Evolutionary conservation across 1,284 basidiomycete genomes (phyloP).

Genomic region (Calocybe gambosa): DNA sequence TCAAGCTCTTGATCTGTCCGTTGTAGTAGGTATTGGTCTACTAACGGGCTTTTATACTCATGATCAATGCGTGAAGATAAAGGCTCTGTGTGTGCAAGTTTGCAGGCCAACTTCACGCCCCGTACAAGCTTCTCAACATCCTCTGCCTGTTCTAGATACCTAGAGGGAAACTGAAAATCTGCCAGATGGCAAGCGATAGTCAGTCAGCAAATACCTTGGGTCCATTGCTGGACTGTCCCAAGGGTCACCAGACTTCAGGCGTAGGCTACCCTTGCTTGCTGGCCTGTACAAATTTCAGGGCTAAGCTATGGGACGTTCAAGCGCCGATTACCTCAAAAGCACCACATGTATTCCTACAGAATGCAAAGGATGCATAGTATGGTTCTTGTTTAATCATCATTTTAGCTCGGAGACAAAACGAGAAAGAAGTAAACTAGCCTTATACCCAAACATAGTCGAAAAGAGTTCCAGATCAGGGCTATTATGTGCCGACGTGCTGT

Average conservation of each 20-base stretch:
- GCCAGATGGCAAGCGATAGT: background rate
- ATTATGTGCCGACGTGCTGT: conserved; percentile 47
- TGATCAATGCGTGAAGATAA: conserved; percentile 43
- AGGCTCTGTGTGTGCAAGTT: conserved; percentile 45
- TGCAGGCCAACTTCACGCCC: conserved; percentile 43
- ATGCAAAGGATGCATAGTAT: conserved; percentile 31
- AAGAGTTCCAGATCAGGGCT: conserved; percentile 65
- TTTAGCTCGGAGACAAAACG: background rate
- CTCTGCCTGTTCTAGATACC: conserved; percentile 50
- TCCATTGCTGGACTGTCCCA: conserved; percentile 36
- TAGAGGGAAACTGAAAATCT: conserved; percentile 18
- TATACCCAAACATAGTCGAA: conserved; percentile 39
- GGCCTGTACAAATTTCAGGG: conserved; percentile 23
- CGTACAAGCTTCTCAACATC: conserved; percentile 52
- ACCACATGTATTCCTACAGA: conserved; percentile 35
- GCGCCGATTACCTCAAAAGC: conserved; percentile 28
- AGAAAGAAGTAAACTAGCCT: conserved; percentile 17
- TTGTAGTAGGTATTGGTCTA: conserved; percentile 37
- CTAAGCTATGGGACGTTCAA: background rate
- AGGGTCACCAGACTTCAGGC: conserved; percentile 32
- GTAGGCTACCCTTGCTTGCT: conserved; percentile 31
- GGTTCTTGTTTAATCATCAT: conserved; percentile 17
- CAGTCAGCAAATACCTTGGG: conserved; percentile 29
- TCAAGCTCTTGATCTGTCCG: conserved; percentile 39
- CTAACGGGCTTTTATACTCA: conserved; percentile 26